A percentile compares a stretch with the other conserved stretches of the same genome.
phyloP scores from a whole-genome alignment of 1,284 basidiomycete genomes.

The Butyriboletus regius region DNA sequence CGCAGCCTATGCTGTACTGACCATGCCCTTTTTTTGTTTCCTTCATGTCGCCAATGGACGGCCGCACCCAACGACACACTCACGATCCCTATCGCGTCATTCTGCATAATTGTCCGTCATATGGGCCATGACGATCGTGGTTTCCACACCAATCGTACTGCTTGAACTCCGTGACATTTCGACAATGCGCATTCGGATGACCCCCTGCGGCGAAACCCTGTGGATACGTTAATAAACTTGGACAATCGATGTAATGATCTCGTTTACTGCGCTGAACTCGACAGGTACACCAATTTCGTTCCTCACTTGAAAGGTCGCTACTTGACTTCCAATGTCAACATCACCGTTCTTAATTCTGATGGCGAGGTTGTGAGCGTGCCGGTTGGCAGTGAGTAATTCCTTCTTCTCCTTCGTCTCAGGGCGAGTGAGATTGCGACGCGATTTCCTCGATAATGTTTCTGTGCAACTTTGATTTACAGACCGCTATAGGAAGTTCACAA shows the following conservation, averaged over 20 bases:
- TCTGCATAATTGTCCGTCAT: too few species aligned
- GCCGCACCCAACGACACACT: not conserved
- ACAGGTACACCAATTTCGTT: constrained; percentile 64
- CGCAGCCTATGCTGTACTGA: constrained; percentile 8
- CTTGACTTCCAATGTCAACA: constrained; percentile 78
- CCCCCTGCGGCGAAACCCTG: not conserved
- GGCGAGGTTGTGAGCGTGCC: constrained; percentile 51
- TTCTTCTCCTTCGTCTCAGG: not conserved
- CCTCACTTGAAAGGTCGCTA: constrained; percentile 69
- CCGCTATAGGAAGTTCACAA: constrained; percentile 69
- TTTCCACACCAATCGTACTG: not conserved
- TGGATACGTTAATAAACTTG: not conserved
- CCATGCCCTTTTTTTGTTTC: not conserved
- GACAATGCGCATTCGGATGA: not conserved
- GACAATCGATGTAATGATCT: not conserved
- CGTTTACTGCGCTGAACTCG: not conserved
- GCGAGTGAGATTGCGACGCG: not conserved
- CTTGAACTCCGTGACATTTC: not conserved
- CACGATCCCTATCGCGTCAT: not conserved
- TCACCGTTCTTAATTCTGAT: constrained; percentile 55
- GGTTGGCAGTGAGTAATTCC: constrained; percentile 47
- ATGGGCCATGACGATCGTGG: constrained; percentile 4
- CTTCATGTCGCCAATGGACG: not conserved
- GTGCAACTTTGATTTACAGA: constrained; percentile 31
- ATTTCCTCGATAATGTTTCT: not conserved